phyloP scores from a whole-genome alignment of 1,139 yeast genomes.

The Suhomyces kunorum region DNA sequence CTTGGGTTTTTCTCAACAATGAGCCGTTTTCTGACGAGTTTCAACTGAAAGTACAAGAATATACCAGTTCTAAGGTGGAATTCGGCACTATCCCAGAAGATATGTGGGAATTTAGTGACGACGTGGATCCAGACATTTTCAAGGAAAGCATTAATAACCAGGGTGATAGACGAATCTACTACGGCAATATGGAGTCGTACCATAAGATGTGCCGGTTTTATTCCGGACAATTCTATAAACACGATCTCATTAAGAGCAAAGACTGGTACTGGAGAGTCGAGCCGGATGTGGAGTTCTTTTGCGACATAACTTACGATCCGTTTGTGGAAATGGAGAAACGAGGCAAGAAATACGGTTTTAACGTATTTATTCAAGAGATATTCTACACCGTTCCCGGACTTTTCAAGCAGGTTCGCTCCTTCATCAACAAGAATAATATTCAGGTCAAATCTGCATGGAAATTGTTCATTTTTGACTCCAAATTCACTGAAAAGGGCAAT shows the following conservation, averaged over 20 bases:
- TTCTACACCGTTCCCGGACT: constrained; percentile 78
- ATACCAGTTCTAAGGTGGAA: constrained; percentile 59
- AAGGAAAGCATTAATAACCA: constrained; percentile 63
- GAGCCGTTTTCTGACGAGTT: constrained; percentile 69
- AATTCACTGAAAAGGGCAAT: constrained; percentile 26
- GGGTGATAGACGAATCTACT: constrained; percentile 78
- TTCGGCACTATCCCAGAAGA: constrained; percentile 66
- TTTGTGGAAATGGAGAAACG: constrained; percentile 72
- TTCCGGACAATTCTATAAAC: constrained; percentile 76
- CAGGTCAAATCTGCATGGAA: constrained; percentile 61
- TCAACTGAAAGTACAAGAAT: constrained; percentile 45
- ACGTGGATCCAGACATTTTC: constrained; percentile 32
- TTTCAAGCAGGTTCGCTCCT: constrained; percentile 69
- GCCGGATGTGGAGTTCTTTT: constrained; percentile 84
- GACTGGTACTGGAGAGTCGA: constrained; percentile 97
- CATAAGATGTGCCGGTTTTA: constrained; percentile 74
- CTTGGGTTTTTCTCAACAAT: constrained; percentile 85
- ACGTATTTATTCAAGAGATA: constrained; percentile 71
- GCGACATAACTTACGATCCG: constrained; percentile 91
- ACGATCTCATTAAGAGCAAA: constrained; percentile 62
- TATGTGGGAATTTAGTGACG: constrained; percentile 62
- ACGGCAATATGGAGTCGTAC: constrained; percentile 77
- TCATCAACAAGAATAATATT: constrained; percentile 48
- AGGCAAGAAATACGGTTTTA: constrained; percentile 81
- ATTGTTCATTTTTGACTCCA: constrained; percentile 45